A percentile compares a stretch with the other conserved stretches of the same genome.
Conservation (phyloP, 176 grass and related monocot genomes). For the maize (Zea mays) region DNA sequence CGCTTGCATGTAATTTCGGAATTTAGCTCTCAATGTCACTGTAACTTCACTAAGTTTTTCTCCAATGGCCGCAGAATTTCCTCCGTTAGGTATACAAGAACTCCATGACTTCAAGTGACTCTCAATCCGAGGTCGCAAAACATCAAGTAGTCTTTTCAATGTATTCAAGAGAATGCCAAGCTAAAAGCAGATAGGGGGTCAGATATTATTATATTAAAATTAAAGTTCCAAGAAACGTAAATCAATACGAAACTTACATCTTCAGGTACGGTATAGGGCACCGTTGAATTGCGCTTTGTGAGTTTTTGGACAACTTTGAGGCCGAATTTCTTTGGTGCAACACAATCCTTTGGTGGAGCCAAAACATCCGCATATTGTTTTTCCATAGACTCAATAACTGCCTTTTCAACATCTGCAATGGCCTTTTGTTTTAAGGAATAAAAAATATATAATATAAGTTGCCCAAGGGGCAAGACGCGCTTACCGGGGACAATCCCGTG, state of each 20-base stretch:
- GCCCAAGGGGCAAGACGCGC: too few species aligned
- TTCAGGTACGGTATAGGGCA: conserved; percentile 74
- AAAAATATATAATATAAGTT: conserved; percentile 32
- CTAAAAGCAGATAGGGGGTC: conserved; percentile 45
- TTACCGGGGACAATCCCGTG: too few species aligned
- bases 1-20: conserved; percentile 95
- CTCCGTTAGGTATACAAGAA: conserved; percentile 83
- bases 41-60: conserved; percentile 87
- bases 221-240: conserved; percentile 18
- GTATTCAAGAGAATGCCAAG: conserved; percentile 95
- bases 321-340: conserved; percentile 94
- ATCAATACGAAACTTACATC: conserved; percentile 61
- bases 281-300: conserved; percentile 75
- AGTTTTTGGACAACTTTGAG: conserved; percentile 94
- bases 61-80: conserved; percentile 56
- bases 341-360: conserved; percentile 82
- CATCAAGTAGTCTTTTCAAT: conserved; percentile 91
- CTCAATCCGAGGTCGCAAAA: conserved; percentile 77
- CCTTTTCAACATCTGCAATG: conserved; percentile 98
- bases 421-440: conserved; percentile 64
- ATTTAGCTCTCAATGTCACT: conserved; percentile 87
- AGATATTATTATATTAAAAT: conserved; percentile 19
- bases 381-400: conserved; percentile 74
- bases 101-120: conserved; percentile 91
- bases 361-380: conserved; percentile 89